These are phyloP conservation scores for Fusarium subtropicale DNA, from an alignment of 2,329 filamentous ascomycete genomes.

Conservation along the genomic window DNA sequence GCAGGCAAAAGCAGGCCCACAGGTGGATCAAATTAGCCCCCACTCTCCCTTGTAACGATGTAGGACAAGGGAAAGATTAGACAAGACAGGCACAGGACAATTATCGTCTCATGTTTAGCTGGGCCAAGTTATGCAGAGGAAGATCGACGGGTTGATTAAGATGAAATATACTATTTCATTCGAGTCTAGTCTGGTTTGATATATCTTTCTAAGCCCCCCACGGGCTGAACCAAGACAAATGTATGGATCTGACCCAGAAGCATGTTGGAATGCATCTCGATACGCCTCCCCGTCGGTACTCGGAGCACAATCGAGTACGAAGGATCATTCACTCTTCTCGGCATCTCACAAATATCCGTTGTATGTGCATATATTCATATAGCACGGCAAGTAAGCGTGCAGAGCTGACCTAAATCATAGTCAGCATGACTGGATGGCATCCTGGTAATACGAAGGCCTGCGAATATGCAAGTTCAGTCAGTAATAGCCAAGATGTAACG, in stretches of 20 bases:
- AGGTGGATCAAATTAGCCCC: neutral
- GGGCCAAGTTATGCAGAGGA: neutral
- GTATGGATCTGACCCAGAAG: neutral
- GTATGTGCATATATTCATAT: neutral
- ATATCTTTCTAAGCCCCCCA: neutral
- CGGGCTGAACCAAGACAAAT: neutral
- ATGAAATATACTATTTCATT: neutral
- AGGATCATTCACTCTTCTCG: neutral
- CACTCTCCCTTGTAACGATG: neutral
- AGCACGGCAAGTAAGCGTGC: neutral
- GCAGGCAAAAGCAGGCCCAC: neutral
- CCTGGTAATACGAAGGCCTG: neutral
- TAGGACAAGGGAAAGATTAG: neutral
- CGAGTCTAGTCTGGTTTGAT: neutral
- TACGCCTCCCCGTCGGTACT: neutral
- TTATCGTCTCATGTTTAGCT: neutral
- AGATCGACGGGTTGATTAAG: neutral
- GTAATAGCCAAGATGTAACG: neutral
- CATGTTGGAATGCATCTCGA: neutral
- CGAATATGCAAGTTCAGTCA: neutral
- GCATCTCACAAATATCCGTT: neutral
- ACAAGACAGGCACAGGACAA: neutral
- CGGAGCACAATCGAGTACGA: neutral
- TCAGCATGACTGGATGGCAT: neutral
- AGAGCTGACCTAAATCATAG: neutral